Percentiles rank a stretch among this genome's conserved stretches.
Evolutionary conservation across 2,329 filamentous ascomycete species (phyloP).

Genomic region (Calonectria leucothoes): DNA sequence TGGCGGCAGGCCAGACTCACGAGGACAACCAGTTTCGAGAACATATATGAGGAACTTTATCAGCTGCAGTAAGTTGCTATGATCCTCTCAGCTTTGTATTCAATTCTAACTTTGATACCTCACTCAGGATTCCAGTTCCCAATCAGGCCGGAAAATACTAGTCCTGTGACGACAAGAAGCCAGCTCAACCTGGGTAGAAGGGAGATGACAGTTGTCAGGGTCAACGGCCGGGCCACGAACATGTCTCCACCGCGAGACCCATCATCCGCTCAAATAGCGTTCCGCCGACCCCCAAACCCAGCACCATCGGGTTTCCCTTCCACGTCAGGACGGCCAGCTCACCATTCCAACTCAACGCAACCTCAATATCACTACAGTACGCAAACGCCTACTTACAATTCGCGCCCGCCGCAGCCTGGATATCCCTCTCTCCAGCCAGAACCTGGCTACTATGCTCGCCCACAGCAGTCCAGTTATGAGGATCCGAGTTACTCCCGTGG

Average conservation of each 20-base stretch:
- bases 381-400: not conserved
- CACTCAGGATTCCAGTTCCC: not conserved
- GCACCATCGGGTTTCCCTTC: not conserved
- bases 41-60: not conserved
- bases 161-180: not conserved
- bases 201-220: not conserved
- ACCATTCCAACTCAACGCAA: not conserved
- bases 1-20: not conserved
- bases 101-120: not conserved
- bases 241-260: not conserved
- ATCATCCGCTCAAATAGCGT: not conserved
- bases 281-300: not conserved
- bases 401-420: not conserved
- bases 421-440: too few relatives aligned
- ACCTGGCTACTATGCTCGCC: not conserved
- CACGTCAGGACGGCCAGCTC: not conserved
- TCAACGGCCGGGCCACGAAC: not conserved
- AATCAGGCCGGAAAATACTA: not conserved
- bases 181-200: not conserved
- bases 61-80: not conserved
- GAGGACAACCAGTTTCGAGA: not conserved
- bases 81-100: not conserved
- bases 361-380: not conserved
- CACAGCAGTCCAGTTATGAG: not conserved
- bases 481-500: not conserved